phyloP scores from a whole-genome alignment of 2,329 filamentous ascomycete species.

The Penicillium concentricum region DNA sequence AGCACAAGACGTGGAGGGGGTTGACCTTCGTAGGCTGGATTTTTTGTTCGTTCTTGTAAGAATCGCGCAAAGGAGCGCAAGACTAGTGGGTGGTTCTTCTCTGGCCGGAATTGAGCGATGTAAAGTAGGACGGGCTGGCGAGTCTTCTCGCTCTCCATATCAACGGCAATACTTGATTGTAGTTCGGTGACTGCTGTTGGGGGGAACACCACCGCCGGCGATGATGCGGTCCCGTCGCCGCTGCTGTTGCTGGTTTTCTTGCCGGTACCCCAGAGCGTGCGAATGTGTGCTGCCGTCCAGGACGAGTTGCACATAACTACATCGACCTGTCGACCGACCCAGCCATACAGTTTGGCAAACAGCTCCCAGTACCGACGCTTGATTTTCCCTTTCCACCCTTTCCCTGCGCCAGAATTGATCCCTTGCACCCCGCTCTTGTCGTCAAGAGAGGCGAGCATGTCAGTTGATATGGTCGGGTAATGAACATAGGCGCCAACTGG shows the following conservation, averaged over 20 bases:
- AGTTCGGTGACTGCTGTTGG: constrained; percentile 88
- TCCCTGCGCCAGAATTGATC: constrained; percentile 79
- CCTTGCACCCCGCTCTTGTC: constrained; percentile 64
- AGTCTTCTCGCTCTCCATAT: constrained; percentile 63
- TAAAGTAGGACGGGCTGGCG: constrained; percentile 78
- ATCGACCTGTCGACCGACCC: constrained; percentile 79
- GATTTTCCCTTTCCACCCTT: constrained; percentile 64
- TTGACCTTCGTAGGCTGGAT: constrained; percentile 47
- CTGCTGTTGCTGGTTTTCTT: constrained; percentile 44
- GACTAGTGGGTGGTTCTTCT: constrained; percentile 92
- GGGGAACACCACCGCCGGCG: constrained; percentile 73
- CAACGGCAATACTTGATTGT: constrained; percentile 70
- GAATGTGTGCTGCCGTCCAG: constrained; percentile 87
- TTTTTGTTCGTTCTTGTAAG: constrained; percentile 54
- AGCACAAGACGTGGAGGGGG: constrained; percentile 68
- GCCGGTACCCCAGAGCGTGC: constrained; percentile 69
- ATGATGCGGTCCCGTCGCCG: constrained; percentile 28
- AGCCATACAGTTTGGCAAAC: constrained; percentile 80
- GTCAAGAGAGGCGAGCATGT: constrained; percentile 87
- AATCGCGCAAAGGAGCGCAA: constrained; percentile 81
- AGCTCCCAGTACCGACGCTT: constrained; percentile 85
- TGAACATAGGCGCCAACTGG: constrained; percentile 94
- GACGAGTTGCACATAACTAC: constrained; percentile 96
- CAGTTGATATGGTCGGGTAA: constrained; percentile 96
- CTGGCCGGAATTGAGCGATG: constrained; percentile 94